phyloP scores from a whole-genome alignment of 176 grass and related monocot species.

The Lolium rigidum region DNA sequence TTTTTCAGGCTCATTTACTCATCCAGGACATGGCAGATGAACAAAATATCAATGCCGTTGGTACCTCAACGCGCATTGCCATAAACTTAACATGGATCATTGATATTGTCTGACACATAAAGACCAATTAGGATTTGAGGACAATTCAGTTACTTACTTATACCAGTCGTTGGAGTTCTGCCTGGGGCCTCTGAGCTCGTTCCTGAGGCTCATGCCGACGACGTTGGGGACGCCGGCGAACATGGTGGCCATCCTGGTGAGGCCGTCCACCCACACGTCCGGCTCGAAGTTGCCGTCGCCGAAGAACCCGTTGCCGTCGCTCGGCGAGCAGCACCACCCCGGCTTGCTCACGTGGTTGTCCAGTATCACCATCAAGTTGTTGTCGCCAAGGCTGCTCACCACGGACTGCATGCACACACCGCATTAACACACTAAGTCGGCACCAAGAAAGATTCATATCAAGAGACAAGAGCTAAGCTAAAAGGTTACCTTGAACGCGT shows the following conservation, averaged over 20 bases:
- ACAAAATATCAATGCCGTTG: neutral
- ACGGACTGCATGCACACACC: conserved; percentile 48
- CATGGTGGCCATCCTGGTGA: conserved; percentile 70
- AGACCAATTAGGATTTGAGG: neutral
- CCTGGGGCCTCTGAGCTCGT: conserved; percentile 74
- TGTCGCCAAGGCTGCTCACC: conserved; percentile 68
- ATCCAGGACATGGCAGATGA: conserved; percentile 15
- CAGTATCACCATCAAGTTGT: conserved; percentile 82
- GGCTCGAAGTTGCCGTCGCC: conserved; percentile 80
- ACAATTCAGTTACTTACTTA: conserved; percentile 52
- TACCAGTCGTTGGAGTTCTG: conserved; percentile 84
- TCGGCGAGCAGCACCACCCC: conserved; percentile 73
- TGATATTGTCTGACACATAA: neutral
- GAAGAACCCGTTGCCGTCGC: conserved; percentile 89
- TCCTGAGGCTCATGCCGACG: conserved; percentile 92
- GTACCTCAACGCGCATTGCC: conserved; percentile 5
- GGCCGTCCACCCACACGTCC: conserved; percentile 71
- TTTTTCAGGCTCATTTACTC: conserved; percentile 37
- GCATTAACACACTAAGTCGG: neutral
- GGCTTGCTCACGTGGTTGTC: conserved; percentile 96
- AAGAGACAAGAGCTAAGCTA: too few relatives aligned
- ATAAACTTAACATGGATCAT: neutral
- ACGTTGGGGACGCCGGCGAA: conserved; percentile 59
- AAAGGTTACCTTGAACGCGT: conserved; percentile 70
- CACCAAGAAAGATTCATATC: neutral